A percentile compares a stretch with the other conserved stretches of the same genome.
Evolutionary conservation across 345 rosid genomes (phyloP).

Genomic region (Euclidium syriacum): DNA sequence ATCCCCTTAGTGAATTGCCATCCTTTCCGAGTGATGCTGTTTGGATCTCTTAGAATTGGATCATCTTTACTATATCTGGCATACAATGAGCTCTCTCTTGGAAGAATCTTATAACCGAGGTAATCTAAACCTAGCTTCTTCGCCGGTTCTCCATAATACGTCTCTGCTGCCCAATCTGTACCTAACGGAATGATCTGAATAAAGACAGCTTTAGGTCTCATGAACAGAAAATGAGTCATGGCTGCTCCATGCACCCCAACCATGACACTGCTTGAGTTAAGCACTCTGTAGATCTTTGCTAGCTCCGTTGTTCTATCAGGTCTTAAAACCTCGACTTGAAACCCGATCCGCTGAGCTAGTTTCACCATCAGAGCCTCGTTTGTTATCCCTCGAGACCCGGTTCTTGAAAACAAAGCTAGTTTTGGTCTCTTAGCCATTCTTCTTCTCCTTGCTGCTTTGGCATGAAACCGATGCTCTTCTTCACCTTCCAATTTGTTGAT

Average conservation of each 20-base stretch:
- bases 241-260: slow-evolving; percentile 91
- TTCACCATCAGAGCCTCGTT: slow-evolving; percentile 56
- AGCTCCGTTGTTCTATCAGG: slow-evolving; percentile 58
- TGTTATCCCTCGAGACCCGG: slow-evolving; percentile 57
- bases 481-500: slow-evolving; percentile 36
- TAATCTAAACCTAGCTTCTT: slow-evolving; percentile 69
- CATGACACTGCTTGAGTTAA: slow-evolving; percentile 75
- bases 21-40: slow-evolving; percentile 52
- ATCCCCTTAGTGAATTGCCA: slow-evolving; percentile 74
- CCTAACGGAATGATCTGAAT: slow-evolving; percentile 76
- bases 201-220: slow-evolving; percentile 63
- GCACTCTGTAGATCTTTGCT: slow-evolving; percentile 54
- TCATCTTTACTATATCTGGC: slow-evolving; percentile 49
- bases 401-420: slow-evolving; percentile 58
- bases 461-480: slow-evolving; percentile 24
- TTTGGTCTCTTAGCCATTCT: slow-evolving; percentile 41
- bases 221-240: slow-evolving; percentile 79
- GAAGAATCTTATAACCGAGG: slow-evolving; percentile 50
- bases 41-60: slow-evolving; percentile 57
- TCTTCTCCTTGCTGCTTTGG: slow-evolving; percentile 1
- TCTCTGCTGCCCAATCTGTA: slow-evolving; percentile 83
- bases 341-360: slow-evolving; percentile 63
- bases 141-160: slow-evolving; percentile 76
- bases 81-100: slow-evolving; percentile 68
- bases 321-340: slow-evolving; percentile 49